Percentiles rank a stretch among this genome's conserved stretches.
Conservation (phyloP, 768 basidiomycete species). For the Solioccasus polychromus region DNA sequence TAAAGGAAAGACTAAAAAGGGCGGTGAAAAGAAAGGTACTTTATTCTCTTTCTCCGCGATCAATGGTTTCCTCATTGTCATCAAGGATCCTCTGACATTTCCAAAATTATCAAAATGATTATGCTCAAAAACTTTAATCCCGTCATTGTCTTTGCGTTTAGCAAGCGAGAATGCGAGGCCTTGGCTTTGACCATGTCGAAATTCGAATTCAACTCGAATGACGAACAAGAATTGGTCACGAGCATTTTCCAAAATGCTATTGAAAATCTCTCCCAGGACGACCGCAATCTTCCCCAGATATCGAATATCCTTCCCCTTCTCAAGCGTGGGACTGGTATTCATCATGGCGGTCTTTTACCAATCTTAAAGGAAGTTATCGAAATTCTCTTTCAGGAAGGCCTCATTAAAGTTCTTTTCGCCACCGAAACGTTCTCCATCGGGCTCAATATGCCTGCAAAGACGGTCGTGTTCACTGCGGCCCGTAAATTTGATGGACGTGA, state of each 20-base stretch:
- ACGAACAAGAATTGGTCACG: conserved; percentile 83
- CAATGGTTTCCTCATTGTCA: conserved; percentile 9
- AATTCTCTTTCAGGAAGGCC: conserved; percentile 96
- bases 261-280: conserved; percentile 79
- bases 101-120: conserved; percentile 98
- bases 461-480: conserved; percentile 94
- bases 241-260: conserved; percentile 96
- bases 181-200: conserved; percentile 92
- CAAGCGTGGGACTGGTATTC: conserved; percentile 94
- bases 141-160: conserved; percentile 97
- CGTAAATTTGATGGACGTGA: conserved; percentile 96
- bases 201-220: conserved; percentile 89
- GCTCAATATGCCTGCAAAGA: conserved; percentile 99
- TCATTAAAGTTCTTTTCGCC: conserved; percentile 97
- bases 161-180: conserved; percentile 95
- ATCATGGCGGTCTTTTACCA: conserved; percentile 95
- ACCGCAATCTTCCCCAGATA: conserved; percentile 91
- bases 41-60: not conserved
- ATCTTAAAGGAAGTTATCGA: conserved; percentile 99
- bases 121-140: conserved; percentile 98
- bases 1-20: conserved; percentile 92
- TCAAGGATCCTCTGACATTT: conserved; percentile 86
- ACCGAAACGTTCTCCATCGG: conserved; percentile 99
- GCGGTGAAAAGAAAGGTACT: conserved; percentile 87
- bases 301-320: conserved; percentile 88